Evolutionary conservation across 2,329 filamentous ascomycete species (phyloP).

Genomic region (Colletotrichum sp.): DNA sequence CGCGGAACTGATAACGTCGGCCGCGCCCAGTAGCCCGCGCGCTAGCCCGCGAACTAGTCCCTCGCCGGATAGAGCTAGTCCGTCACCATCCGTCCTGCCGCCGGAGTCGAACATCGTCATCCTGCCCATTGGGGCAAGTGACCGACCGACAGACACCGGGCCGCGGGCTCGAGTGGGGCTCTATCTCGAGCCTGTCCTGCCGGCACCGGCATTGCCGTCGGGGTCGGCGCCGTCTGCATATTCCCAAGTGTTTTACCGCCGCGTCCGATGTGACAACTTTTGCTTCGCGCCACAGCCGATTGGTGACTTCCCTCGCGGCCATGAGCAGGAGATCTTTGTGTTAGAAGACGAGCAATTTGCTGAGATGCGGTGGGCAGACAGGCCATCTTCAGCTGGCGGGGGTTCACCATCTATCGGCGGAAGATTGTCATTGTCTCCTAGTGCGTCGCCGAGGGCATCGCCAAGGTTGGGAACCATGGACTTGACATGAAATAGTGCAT

Average conservation of each 20-base stretch:
- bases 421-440: neutral
- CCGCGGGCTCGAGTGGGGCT: slow-evolving; percentile 4
- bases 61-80: neutral
- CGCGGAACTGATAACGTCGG: neutral
- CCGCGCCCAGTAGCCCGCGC: neutral
- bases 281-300: slow-evolving; percentile 1
- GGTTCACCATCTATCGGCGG: neutral
- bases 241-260: slow-evolving; percentile 4
- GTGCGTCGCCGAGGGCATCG: neutral
- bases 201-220: neutral
- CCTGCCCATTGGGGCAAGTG: slow-evolving; percentile 12
- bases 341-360: slow-evolving; percentile 10
- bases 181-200: slow-evolving; percentile 8
- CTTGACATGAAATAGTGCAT: neutral
- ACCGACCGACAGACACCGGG: neutral
- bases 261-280: slow-evolving; percentile 4
- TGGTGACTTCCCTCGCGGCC: neutral
- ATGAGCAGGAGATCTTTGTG: neutral
- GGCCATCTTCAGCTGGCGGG: neutral
- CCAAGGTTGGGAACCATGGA: neutral
- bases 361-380: slow-evolving; percentile 11
- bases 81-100: neutral
- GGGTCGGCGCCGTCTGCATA: neutral
- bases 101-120: neutral
- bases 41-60: neutral